phyloP scores from a whole-genome alignment of 768 basidiomycete genomes.

The Collybiopsis confluens region DNA sequence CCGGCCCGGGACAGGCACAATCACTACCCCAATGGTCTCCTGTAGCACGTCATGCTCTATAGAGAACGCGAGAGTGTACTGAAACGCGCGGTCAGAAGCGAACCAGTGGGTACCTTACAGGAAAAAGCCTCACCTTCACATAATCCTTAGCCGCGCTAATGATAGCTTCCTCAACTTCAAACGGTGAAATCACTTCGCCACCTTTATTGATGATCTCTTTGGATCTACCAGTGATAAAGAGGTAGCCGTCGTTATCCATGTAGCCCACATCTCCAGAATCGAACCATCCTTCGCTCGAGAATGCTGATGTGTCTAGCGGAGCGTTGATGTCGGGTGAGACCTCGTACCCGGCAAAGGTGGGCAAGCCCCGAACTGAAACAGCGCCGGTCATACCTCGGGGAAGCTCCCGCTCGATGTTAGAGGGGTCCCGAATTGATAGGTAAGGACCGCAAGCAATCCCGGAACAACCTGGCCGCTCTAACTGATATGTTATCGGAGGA shows the following conservation, averaged over 20 bases:
- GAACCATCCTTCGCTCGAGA: conserved; percentile 50
- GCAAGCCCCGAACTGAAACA: conserved; percentile 50
- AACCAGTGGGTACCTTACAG: not conserved
- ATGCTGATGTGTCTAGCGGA: conserved; percentile 42
- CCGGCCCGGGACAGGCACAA: conserved; percentile 30
- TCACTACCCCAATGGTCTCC: conserved; percentile 41
- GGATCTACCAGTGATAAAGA: conserved; percentile 52
- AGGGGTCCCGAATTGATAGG: conserved; percentile 37
- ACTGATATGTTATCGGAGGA: conserved; percentile 36
- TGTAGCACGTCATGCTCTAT: conserved; percentile 44
- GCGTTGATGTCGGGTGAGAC: conserved; percentile 35
- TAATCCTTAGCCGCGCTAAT: conserved; percentile 33
- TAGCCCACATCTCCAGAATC: conserved; percentile 45
- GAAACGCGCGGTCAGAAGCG: not conserved
- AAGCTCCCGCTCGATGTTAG: conserved; percentile 31
- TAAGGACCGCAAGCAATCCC: conserved; percentile 45
- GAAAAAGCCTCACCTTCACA: conserved; percentile 28
- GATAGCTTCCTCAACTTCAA: conserved; percentile 59
- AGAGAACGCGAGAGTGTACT: conserved; percentile 39
- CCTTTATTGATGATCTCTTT: conserved; percentile 61
- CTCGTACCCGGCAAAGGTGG: conserved; percentile 51
- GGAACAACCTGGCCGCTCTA: conserved; percentile 44
- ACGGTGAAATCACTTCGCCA: conserved; percentile 58
- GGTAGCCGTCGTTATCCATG: conserved; percentile 42
- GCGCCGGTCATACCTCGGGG: conserved; percentile 41